Base-by-base conservation (phyloP, 2,329 filamentous ascomycete species). In the Neodidymelliopsis sp. region DNA sequence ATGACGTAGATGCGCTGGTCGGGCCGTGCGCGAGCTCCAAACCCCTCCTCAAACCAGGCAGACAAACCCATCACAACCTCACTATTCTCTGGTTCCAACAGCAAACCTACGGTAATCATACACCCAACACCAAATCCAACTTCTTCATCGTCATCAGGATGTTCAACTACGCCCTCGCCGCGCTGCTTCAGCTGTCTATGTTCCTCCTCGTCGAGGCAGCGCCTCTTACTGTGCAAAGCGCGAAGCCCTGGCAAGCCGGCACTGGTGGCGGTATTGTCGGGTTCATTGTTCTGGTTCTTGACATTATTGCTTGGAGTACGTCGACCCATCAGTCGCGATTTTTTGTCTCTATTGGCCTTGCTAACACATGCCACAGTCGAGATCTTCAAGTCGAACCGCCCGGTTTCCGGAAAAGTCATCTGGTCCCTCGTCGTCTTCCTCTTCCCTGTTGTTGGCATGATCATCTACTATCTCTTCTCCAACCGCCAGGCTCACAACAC, bases 381-480 rank as follows among this genome's bases (percentile, higher is more conserved):
- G 72, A 80, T 87, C 56, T 73, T 87, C 48, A 82, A 86, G 70
- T 86, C 84, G 29, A 84, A 81, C 70, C 83, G 84, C 50, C 78
- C 83, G 4, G 72, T 79, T 15, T 67, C 73, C 15, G 74, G 79
- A 70, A 87, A 87, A 74, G 67, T 87, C 3, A 72, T 86, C 22
- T 87, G 84, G 84, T 81, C 77, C 37, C 74, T 86, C 1, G 74
- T 85, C 31, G 82, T 87, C 62, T 86, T 87, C 75, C 70, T 87
- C 54, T 86, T 87, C 74, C 84, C 84, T 4, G 74, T 87, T 37
- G 66, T 82, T 57, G 84, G 84, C 50, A 76, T 85, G 69, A 70
- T 85, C 61, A 72, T 86, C 69, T 87, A 87, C 73, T 87, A 77
- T 66, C 71, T 87, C 41, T 86, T 87, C 73, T 85, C 83, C 35